Base-by-base conservation (phyloP, 1,284 basidiomycete species). In the Sporisorium iseilematis-ciliati region DNA sequence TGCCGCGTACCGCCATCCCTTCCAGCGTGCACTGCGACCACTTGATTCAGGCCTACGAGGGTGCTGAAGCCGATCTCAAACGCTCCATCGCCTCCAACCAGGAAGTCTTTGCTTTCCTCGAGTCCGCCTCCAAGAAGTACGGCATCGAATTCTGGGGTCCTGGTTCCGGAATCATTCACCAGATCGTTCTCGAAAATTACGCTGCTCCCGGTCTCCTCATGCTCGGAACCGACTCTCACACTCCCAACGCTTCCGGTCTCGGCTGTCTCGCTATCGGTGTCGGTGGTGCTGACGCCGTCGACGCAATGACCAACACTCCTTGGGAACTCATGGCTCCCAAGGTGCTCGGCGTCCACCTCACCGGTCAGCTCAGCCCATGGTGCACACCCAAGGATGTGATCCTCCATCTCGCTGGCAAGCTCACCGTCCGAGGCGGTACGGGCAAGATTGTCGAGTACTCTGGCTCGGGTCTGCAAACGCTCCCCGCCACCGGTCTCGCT, bases 251-350 rank as follows among this genome's bases (percentile, higher is more conserved):
- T 45, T 95, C 95, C 72, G 97, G 97, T 53, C 90, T 99, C 59
- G 97, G 97, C n/a, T 90, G 96, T 89, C 90, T 99, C 67, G 97
- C 97, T 10, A 98, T 98, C 66, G 97, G 97, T 70, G 97, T 99
- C 25, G 97, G 97, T 76, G 97, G 97, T 68, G 97, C 97, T 21
- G 97, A 99, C 85, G 97, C 97, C 52, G 97, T 99, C 33, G 97
- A 99, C 86, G 97, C 95, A 16, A 92, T 99, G 91, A 97, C 96
- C 10, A 92, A 93, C 67, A 97, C 95, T 20, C 95, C 96, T 41
- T 99, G 97, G 97, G 97, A 99, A 86, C 88, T 99, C 63, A 96
- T 97, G 87, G 95, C 95, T 35, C 96, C 95, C 14, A 89, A 92
- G 77, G 89, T 97, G 45, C 90, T 82, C 78, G 86, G 94, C 23